phyloP scores from a whole-genome alignment of 1,284 basidiomycete genomes.

The Heterobasidion annosum region DNA sequence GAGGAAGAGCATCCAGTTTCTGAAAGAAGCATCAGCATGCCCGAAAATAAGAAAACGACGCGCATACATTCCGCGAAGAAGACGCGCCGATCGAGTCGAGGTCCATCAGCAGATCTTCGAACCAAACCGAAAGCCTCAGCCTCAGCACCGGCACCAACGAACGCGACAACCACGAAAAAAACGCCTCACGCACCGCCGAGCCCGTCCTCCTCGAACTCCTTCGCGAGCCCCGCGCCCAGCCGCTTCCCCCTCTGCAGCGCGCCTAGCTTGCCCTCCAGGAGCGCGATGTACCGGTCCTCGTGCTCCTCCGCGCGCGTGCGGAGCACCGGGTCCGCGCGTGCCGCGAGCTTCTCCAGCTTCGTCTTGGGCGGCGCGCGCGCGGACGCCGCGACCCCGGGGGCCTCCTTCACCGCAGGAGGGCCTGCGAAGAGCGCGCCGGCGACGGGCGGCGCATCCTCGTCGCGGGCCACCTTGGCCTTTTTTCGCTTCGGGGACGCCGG shows the following conservation, averaged over 20 bases:
- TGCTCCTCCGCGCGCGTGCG: slow-evolving; percentile 38
- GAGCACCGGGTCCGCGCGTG: slow-evolving; percentile 14
- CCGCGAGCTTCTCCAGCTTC: slow-evolving; percentile 26
- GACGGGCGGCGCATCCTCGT: too few relatives aligned
- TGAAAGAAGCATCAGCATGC: slow-evolving; percentile 3
- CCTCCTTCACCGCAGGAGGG: neutral
- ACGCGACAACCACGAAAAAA: neutral
- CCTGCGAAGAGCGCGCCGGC: slow-evolving; percentile 1
- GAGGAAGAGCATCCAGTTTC: neutral
- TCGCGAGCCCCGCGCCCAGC: slow-evolving; percentile 23
- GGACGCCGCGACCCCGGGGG: neutral
- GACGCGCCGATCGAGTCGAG: slow-evolving; percentile 41
- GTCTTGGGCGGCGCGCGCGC: slow-evolving; percentile 8
- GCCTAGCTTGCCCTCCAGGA: slow-evolving; percentile 67
- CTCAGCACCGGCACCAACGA: neutral
- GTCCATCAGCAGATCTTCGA: slow-evolving; percentile 21
- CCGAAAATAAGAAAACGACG: slow-evolving; percentile 22
- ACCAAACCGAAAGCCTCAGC: neutral
- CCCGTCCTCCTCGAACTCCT: slow-evolving; percentile 54
- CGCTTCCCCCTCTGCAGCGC: slow-evolving; percentile 35
- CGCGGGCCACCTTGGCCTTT: slow-evolving; percentile 4
- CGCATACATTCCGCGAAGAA: slow-evolving; percentile 24
- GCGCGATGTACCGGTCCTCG: slow-evolving; percentile 73
- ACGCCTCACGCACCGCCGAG: slow-evolving; percentile 38
- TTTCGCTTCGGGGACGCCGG: slow-evolving; percentile 13